phyloP scores from a whole-genome alignment of 208 protist genomes.

The Acanthamoeba royreba region DNA sequence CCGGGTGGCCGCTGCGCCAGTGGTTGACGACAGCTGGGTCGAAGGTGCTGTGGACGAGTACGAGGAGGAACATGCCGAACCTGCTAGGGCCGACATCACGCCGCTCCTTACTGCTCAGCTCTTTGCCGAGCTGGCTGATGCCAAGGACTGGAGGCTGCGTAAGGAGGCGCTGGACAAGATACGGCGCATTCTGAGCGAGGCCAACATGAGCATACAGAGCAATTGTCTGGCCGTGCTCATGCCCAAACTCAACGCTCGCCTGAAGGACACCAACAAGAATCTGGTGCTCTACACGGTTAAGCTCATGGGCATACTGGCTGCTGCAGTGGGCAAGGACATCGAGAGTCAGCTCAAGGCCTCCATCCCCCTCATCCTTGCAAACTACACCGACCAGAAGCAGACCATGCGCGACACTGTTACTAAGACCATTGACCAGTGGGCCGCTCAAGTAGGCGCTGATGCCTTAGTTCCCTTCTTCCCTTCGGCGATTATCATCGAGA shows the following conservation, averaged over 20 bases:
- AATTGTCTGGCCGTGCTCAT: slow-evolving; percentile 13
- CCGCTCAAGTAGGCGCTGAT: not conserved
- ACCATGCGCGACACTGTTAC: slow-evolving; percentile 36
- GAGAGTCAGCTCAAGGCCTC: not conserved
- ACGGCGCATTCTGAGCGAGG: not conserved
- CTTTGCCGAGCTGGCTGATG: slow-evolving; percentile 27
- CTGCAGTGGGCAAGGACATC: slow-evolving; percentile 23
- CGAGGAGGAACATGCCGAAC: not conserved
- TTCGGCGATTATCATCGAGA: not conserved
- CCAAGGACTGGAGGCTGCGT: slow-evolving; percentile 59
- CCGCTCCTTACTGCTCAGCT: not conserved
- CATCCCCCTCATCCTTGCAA: not conserved
- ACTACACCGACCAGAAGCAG: slow-evolving; percentile 53
- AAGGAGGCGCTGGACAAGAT: slow-evolving; percentile 53
- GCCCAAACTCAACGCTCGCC: slow-evolving; percentile 24
- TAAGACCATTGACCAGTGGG: slow-evolving; percentile 13
- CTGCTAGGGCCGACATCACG: not conserved
- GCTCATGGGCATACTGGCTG: slow-evolving; percentile 28
- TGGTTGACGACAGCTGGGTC: not conserved
- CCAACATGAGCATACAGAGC: slow-evolving; percentile 22
- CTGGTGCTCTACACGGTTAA: slow-evolving; percentile 45
- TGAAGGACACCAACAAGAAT: slow-evolving; percentile 66
- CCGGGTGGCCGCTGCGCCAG: not conserved
- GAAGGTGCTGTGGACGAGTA: not conserved
- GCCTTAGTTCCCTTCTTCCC: slow-evolving; percentile 15